Evolutionary conservation across 805 yeast genomes (phyloP), one percentile per base, ranked within the genome.

Genomic region (Scheffersomyces ergatensis): DNA sequence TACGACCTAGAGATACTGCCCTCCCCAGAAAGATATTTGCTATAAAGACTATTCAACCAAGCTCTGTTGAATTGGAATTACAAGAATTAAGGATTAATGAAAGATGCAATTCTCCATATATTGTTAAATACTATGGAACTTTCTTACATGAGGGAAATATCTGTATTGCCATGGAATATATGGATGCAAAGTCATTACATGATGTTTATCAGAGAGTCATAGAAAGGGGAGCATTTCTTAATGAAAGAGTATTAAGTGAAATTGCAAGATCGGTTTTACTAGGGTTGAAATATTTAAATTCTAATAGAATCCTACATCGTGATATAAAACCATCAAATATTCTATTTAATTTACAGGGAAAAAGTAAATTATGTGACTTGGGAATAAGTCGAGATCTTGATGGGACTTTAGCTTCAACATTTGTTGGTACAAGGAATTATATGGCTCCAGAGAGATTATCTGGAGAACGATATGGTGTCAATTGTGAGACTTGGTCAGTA

Each of bases 391-490:
- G 99, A 9, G 97, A 89, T 56, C 96, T 93, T 15, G 96, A 92
- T 24, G 85, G 93, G 61, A 89, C 97, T 0, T 70, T 93, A 35
- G 98, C 98, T 1, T 88, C 96, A 1, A 93, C 99, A 0, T 93
- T 90, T 57, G 93, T 97, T 0, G 99, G 99, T 2, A 93, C 99
- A 0, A 90, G 96, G 9, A 92, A 88, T 59, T 93, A 93, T 62
- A 93, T 93, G 99, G 98, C 99, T 0, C 99, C 99, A 0, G 99
- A 93, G 62, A 76, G 99, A 52, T 92, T 93, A 38, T 87, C 87
- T 67, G 97, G 97, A 21, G 92, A 89, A 56, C 93, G 97, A 1
- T 93, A 93, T 57, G 85, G 96, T 9, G 97, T 92, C 3, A 87
- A 96, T 3, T 83, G 95, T 53, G 99, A 93, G 59, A 92, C 93